Percentiles rank a stretch among this genome's conserved stretches.
Evolutionary conservation across 1,139 yeast genomes (phyloP).

Genomic region (Blastobotrys raffinosifermentans): DNA sequence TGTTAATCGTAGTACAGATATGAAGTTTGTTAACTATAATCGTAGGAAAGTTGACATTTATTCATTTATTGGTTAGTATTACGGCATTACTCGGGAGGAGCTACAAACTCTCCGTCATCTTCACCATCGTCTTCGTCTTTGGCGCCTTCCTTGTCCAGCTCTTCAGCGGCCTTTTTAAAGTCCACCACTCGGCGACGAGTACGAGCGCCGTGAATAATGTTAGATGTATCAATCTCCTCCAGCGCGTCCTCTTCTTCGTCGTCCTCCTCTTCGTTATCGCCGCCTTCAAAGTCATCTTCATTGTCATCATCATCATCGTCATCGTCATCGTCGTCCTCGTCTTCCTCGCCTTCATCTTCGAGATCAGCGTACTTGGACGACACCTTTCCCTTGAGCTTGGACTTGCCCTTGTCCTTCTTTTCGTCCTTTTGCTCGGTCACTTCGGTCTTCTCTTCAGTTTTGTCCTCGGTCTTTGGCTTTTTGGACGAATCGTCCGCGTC

Average conservation of each 20-base stretch:
- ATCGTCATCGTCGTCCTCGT: constrained; percentile 26
- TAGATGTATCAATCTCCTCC: constrained; percentile 75
- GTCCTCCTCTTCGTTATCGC: constrained; percentile 30
- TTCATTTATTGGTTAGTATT: no score
- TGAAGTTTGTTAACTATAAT: no score
- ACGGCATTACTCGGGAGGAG: constrained; percentile 1
- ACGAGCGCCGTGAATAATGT: constrained; percentile 84
- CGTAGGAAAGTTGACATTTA: no score
- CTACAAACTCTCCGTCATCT: constrained; percentile 22
- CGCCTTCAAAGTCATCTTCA: constrained; percentile 21
- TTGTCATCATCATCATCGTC: constrained; percentile 26
- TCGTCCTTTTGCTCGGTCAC: constrained; percentile 11
- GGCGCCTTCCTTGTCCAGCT: constrained; percentile 45
- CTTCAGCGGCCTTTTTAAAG: constrained; percentile 76
- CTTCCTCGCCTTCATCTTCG: constrained; percentile 37
- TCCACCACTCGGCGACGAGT: constrained; percentile 88
- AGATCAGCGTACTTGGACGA: constrained; percentile 30
- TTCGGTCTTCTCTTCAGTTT: constrained; percentile 31
- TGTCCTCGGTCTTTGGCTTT: constrained; percentile 47
- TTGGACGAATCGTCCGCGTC: constrained; percentile 22
- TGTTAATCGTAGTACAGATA: no score
- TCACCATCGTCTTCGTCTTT: constrained; percentile 35
- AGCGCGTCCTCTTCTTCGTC: constrained; percentile 70
- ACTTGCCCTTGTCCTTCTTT: constrained; percentile 23
- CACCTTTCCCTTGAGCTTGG: constrained; percentile 22